Evolutionary conservation across 768 basidiomycete genomes (phyloP).

Genomic region (Hypsizygus marmoreus): DNA sequence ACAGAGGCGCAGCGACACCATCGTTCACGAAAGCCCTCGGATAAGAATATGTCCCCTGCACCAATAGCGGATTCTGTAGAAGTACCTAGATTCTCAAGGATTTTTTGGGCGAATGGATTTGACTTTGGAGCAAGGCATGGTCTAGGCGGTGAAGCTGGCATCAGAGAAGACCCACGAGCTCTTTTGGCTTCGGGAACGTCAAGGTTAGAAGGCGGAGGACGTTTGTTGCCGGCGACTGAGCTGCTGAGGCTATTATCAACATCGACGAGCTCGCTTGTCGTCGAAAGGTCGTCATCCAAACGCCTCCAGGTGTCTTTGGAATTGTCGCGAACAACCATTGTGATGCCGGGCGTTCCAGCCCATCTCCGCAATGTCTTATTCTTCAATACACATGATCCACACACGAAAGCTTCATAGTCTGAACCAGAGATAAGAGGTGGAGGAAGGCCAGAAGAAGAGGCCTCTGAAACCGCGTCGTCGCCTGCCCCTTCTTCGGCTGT

Average conservation of each 20-base stretch:
- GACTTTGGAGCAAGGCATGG: constrained; percentile 59
- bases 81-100: constrained; percentile 36
- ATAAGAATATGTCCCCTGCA: constrained; percentile 75
- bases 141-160: constrained; percentile 17
- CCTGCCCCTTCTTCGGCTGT: constrained; percentile 28
- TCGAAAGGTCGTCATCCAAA: constrained; percentile 34
- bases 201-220: constrained; percentile 41
- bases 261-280: constrained; percentile 30
- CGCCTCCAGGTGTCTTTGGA: constrained; percentile 52
- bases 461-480: constrained; percentile 58
- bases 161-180: constrained; percentile 27
- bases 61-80: constrained; percentile 39
- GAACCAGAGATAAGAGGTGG: constrained; percentile 64
- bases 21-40: constrained; percentile 69
- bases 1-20: constrained; percentile 79
- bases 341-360: constrained; percentile 68
- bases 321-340: constrained; percentile 63
- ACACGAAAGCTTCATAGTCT: constrained; percentile 79
- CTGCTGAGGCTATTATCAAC: constrained; percentile 22
- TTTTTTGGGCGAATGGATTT: constrained; percentile 45
- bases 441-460: constrained; percentile 66
- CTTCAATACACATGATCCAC: constrained; percentile 63
- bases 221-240: constrained; percentile 43
- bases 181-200: constrained; percentile 41
- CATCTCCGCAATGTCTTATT: constrained; percentile 56